Base-by-base conservation (phyloP, 2,329 filamentous ascomycete genomes). In the Venturiaceae sp. region DNA sequence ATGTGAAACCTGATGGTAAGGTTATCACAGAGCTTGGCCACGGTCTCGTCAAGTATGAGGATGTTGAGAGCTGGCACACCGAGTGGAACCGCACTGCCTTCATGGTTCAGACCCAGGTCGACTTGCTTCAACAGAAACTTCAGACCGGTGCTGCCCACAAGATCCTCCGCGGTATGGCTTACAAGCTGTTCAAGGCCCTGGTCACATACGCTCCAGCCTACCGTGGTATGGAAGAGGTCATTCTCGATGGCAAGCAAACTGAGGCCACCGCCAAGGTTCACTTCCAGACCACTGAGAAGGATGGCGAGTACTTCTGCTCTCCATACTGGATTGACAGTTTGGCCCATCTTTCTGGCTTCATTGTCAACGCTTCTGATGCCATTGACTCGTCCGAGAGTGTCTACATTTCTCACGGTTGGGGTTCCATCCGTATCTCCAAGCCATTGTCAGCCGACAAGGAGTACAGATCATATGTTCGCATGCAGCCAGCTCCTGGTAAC, bases 101-200 rank as follows among this genome's bases (percentile, higher is more conserved):
- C 70, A 79, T 80, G 77, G 77, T 79, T 55, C 76, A 79, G 67
- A 74, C 72, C 53, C 77, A 79, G 67, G 74, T 80, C 59, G 76
- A 91, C 67, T 77, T 90, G 36, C 83, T 92, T 67, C 82, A 83
- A 65, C 78, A 81, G 62, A 85, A 83, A 60, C 85, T 87, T 58
- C 74, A 81, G 64, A 78, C 76, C 34, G 87, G 87, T 39, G 80
- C 81, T 58, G 86, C 86, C 30, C 86, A 87, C 68, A 87, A 88
- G 72, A 81, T 91, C 62, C 82, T 86, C 54, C 83, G 86, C 28
- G 86, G 86, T 34, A 82, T 91, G 74, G 85, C 86, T 14, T 94
- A 94, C 79, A 92, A 91, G 73, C 79, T 86, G 55, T 83, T 83
- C 73, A 79, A 79, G 66, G 75, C 79, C 57, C 72, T 83, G 33